Evolutionary conservation across 495 filamentous ascomycete species (phyloP), one percentile per base, ranked within the genome.

Genomic region (Talaromyces wortmannii): DNA sequence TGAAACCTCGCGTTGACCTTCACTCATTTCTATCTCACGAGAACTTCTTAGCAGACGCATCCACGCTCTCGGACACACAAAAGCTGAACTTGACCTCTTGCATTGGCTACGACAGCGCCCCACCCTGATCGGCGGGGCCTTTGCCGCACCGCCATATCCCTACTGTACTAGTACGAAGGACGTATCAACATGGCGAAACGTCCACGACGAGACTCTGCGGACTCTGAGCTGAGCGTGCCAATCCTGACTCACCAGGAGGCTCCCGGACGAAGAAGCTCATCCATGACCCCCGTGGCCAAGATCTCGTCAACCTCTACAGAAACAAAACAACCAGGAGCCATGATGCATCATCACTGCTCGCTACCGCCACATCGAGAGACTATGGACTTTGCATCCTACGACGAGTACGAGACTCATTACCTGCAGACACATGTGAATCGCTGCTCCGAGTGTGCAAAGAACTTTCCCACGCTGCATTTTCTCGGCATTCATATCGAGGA

Each of bases 371-470:
- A 96, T 66, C 73, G 75, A 56, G 80, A 87, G 53, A 78, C 82
- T 2, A 59, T 90, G 30, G 69, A 72, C 1, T 97, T 98, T 62
- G 53, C 74, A 13, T 83, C 87, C 0, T 91, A 89, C 64, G 82
- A 85, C 45, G 90, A 91, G 13, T 97, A 91, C 62, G 92, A 97
- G 59, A 68, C 86, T 31, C 94, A 98, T 66, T 96, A 97, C 66
- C 73, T 75, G 17, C 85, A 90, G 62, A 67, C 78, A 0, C 94
- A 98, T 67, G 82, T 81, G 42, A 92, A 98, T 67, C 83, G 94
- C 18, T 98, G 94, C 60, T 70, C 80, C 4, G 85, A 90, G 57
- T 97, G 89, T 66, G 74, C 79, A 49, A 91, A 82, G 72, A 92
- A 90, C 60, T 88, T 92, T 57, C 87, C 86, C 2, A 86, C 84